Evolutionary conservation across 1,139 yeast genomes (phyloP), one percentile per base, ranked within the genome.

Genomic region (Hyphopichia burtonii): DNA sequence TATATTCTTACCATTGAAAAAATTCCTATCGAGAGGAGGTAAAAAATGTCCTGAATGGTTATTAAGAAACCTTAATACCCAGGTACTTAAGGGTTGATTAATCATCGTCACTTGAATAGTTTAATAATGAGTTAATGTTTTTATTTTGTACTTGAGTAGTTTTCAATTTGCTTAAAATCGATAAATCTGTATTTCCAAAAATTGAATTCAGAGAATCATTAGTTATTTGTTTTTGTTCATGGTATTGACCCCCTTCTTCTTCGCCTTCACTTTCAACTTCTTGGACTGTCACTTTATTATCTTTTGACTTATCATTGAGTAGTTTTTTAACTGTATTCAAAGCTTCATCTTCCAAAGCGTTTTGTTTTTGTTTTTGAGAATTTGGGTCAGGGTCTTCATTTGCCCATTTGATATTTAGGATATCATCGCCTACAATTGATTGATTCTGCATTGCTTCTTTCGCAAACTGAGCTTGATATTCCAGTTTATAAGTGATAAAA

Each of bases 381-480:
- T 66, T 69, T 0, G 94, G 94, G 53, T 83, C 85, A 0, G 96
- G 95, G 58, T 88, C 96, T 42, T 85, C 93, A 44, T 80, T 82
- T 0, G 98, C 96, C 98, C 98, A 93, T 47, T 90, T 75, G 2
- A 91, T 79, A 48, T 74, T 76, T 41, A 91, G 58, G 0, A 86
- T 73, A 46, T 87, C 96, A 39, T 79, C 74, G 9, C 76, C 82
- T 23, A 91, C 62, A 23, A 91, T 62, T 5, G 87, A 75, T 58
- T 93, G 98, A 42, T 83, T 82, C 36, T 83, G 79, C 96, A 90
- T 86, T 2, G 96, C 96, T 58, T 90, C 98, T 55, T 88, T 87
- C 1, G 96, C 96, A 70, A 91, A 91, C 60, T 91, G 97, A 0
- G 97, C 97, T 55, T 78, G 83, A 25, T 74, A 61, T 53, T 88